These are phyloP conservation scores for Neurospora africana DNA, from an alignment of 495 filamentous ascomycete genomes.

Conservation along the genomic window DNA sequence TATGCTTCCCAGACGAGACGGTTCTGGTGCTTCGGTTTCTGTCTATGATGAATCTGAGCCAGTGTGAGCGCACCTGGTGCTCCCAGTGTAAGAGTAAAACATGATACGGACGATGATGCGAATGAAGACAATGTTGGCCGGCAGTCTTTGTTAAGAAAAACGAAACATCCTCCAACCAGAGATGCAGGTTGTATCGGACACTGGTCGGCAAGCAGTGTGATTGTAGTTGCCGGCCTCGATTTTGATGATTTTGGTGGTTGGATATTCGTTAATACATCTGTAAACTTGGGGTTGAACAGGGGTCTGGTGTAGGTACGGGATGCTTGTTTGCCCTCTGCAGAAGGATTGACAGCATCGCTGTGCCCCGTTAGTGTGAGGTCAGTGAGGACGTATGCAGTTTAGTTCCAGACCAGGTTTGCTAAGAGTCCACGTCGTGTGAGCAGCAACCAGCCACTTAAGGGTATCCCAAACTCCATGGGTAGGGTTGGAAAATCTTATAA, in stretches of 20 bases:
- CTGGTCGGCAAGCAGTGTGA: background rate
- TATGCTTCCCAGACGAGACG: conserved; percentile 8
- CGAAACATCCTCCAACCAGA: background rate
- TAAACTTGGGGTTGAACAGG: background rate
- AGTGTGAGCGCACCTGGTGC: background rate
- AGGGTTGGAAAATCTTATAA: background rate
- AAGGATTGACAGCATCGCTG: background rate
- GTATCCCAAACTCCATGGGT: background rate
- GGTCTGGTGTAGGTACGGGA: background rate
- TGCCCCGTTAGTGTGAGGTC: background rate
- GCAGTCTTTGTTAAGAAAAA: background rate
- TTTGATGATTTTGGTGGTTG: background rate
- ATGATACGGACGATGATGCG: background rate
- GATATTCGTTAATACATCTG: background rate
- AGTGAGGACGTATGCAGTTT: background rate
- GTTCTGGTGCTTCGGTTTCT: conserved; percentile 6
- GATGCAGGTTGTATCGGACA: background rate
- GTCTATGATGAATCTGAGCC: background rate
- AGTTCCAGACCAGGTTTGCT: background rate
- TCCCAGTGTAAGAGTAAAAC: background rate
- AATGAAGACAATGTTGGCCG: background rate
- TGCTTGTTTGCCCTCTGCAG: background rate
- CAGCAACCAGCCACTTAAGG: background rate
- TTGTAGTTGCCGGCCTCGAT: background rate
- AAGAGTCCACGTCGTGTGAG: background rate